phyloP scores from a whole-genome alignment of 1,284 basidiomycete species.

The Malassezia sympodialis region DNA sequence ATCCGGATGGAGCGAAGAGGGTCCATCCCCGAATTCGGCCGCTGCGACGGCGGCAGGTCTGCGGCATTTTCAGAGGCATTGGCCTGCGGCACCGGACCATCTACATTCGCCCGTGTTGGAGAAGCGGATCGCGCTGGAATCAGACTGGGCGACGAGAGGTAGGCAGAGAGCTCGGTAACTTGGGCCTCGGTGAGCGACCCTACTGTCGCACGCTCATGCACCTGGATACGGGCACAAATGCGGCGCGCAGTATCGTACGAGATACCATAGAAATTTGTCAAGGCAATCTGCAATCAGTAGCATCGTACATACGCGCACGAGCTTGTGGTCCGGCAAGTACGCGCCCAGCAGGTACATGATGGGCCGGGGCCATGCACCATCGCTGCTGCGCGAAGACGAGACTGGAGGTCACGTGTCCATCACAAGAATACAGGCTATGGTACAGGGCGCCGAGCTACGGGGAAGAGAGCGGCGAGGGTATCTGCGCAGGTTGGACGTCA shows the following conservation, averaged over 20 bases:
- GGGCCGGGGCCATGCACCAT: not conserved
- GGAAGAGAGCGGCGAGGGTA: not conserved
- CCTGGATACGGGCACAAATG: conserved; percentile 74
- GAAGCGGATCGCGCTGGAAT: conserved; percentile 55
- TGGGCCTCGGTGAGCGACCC: conserved; percentile 66
- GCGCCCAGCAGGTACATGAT: conserved; percentile 45
- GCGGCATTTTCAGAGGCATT: not conserved
- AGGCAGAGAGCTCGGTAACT: conserved; percentile 71
- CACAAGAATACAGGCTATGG: not conserved
- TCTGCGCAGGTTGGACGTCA: not conserved
- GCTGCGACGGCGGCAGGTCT: conserved; percentile 24
- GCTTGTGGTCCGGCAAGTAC: conserved; percentile 45
- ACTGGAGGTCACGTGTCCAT: not conserved
- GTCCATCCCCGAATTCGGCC: conserved; percentile 23
- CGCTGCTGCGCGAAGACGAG: not conserved
- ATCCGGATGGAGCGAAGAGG: conserved; percentile 64
- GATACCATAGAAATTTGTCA: conserved; percentile 74
- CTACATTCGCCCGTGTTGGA: conserved; percentile 2
- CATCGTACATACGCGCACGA: conserved; percentile 35
- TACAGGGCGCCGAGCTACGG: not conserved
- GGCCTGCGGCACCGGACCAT: conserved; percentile 4
- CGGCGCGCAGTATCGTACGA: conserved; percentile 63
- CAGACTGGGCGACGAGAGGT: conserved; percentile 68
- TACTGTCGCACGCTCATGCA: conserved; percentile 66
- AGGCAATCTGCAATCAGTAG: conserved; percentile 58